A percentile compares a stretch with the other conserved stretches of the same genome.
Evolutionary conservation across 805 yeast species (phyloP).

Genomic region (Ogataea ramenticola): DNA sequence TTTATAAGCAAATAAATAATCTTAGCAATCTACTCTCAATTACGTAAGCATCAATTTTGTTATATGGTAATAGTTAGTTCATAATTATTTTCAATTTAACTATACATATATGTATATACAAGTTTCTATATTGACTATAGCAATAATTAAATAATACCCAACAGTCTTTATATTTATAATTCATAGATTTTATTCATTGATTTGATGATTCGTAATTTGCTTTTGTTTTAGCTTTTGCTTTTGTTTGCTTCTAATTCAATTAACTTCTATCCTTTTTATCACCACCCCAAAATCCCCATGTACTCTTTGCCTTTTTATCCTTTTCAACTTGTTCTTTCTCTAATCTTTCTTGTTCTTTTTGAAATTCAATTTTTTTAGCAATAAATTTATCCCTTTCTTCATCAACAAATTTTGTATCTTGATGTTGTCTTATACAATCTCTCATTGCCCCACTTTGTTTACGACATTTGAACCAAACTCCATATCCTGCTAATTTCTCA

Average conservation of each 20-base stretch:
- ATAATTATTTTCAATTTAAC: neutral
- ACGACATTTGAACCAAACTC: conserved; percentile 61
- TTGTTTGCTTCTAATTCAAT: no score
- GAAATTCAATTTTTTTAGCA: conserved; percentile 41
- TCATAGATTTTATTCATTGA: no score
- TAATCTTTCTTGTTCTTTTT: conserved; percentile 19
- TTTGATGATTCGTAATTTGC: no score
- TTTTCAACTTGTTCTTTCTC: conserved; percentile 4
- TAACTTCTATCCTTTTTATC: neutral
- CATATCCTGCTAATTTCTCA: conserved; percentile 53
- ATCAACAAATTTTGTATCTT: conserved; percentile 59
- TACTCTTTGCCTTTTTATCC: conserved; percentile 1
- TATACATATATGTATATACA: neutral
- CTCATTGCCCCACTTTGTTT: conserved; percentile 50
- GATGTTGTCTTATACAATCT: conserved; percentile 55
- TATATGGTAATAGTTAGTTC: no score
- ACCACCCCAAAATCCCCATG: conserved; percentile 8
- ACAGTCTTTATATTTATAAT: no score
- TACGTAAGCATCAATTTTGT: no score
- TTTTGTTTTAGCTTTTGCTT: no score
- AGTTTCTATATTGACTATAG: neutral
- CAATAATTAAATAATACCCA: neutral
- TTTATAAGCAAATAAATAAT: no score
- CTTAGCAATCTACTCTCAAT: no score
- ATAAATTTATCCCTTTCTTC: conserved; percentile 60